Evolutionary conservation across 371 early-diverging fungal genomes (phyloP).

Genomic region (Entomophthora muscae): DNA sequence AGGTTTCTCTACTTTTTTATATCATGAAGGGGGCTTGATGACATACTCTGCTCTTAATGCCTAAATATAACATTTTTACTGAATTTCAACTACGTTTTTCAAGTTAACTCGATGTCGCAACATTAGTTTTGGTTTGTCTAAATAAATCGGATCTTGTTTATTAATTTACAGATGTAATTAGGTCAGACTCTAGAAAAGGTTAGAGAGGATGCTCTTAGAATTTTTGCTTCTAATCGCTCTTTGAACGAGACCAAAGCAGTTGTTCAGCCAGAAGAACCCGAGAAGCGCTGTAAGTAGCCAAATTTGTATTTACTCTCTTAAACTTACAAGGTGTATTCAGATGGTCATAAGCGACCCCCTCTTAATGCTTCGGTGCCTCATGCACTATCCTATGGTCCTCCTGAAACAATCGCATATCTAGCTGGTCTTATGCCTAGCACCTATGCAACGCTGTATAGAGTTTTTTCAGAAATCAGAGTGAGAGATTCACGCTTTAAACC

Average conservation of each 20-base stretch:
- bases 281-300: too few species aligned
- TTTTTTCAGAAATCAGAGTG: conserved; percentile 37
- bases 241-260: conserved; percentile 20
- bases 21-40: too few species aligned
- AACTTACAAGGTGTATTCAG: too few species aligned
- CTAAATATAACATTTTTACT: too few species aligned
- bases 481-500: conserved; percentile 45
- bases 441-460: conserved; percentile 46
- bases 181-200: conserved; percentile 32
- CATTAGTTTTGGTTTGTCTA: not conserved
- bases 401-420: conserved; percentile 55
- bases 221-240: conserved; percentile 49
- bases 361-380: conserved; percentile 25
- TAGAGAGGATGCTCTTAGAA: conserved; percentile 40
- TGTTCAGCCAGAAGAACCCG: too few species aligned
- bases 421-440: conserved; percentile 45
- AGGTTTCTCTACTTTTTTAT: not conserved
- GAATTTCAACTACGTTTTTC: not conserved
- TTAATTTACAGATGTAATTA: conserved; percentile 8
- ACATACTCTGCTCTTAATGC: too few species aligned
- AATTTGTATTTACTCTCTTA: too few species aligned
- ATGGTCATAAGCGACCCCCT: not conserved
- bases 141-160: not conserved
- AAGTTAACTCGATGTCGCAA: too few species aligned
- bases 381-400: conserved; percentile 50